These are phyloP conservation scores for Alternaria ethzedia DNA, from an alignment of 2,329 filamentous ascomycete species.

Conservation along the genomic window DNA sequence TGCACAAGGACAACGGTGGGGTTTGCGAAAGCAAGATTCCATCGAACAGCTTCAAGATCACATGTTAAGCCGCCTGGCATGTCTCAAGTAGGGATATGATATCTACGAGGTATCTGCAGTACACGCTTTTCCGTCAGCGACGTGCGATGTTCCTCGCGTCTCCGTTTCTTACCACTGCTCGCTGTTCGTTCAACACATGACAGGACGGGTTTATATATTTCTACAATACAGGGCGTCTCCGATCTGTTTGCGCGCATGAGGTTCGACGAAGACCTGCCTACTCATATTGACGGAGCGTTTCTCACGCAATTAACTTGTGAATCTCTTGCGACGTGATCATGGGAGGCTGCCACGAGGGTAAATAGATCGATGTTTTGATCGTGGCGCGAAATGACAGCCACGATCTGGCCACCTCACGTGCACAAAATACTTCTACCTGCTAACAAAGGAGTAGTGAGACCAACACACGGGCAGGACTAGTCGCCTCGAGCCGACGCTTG, in stretches of 20 bases:
- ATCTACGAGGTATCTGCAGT: no score
- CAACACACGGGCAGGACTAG: not conserved
- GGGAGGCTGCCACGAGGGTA: not conserved
- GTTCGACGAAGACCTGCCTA: not conserved
- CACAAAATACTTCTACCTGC: not conserved
- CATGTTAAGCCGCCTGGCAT: not conserved
- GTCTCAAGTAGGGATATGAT: no score
- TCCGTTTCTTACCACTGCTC: not conserved
- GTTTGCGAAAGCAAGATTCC: not conserved
- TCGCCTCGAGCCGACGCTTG: not conserved
- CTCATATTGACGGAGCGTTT: not conserved
- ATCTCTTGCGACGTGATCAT: not conserved
- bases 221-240: not conserved
- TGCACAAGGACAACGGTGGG: not conserved
- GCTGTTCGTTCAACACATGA: slow-evolving; percentile 1
- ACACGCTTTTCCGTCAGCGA: not conserved
- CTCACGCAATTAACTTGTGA: not conserved
- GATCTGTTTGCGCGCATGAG: not conserved
- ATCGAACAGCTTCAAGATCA: not conserved
- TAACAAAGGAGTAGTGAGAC: not conserved
- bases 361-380: not conserved
- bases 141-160: not conserved
- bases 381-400: not conserved
- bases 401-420: not conserved
- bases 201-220: not conserved